Evolutionary conservation across 169 alveolate species (phyloP).

Genomic region (Neospora caninum): DNA sequence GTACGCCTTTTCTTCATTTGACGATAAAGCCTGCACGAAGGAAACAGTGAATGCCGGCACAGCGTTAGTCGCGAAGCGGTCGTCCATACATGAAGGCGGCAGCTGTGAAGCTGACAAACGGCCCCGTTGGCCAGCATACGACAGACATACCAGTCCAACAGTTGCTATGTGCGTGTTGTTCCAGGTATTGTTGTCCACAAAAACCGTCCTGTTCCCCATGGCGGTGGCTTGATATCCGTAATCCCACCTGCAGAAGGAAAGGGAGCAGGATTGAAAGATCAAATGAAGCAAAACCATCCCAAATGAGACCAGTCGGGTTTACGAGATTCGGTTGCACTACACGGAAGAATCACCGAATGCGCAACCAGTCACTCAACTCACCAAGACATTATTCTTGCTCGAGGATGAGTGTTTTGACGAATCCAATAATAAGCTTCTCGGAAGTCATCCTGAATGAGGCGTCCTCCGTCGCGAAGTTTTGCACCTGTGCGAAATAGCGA

Average conservation of each 20-base stretch:
- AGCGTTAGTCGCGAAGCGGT: no score
- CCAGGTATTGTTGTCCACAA: conserved; percentile 99
- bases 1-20: conserved; percentile 95
- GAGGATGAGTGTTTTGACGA: conserved; percentile 92
- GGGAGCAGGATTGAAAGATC: neutral
- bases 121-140: no score
- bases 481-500: neutral
- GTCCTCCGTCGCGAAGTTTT: conserved; percentile 29
- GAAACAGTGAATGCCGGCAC: neutral
- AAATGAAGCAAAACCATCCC: neutral
- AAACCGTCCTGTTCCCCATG: conserved; percentile 95
- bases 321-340: no score
- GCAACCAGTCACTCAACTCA: neutral
- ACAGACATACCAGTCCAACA: conserved; percentile 87
- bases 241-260: conserved; percentile 91
- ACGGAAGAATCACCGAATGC: neutral
- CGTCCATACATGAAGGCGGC: neutral
- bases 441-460: conserved; percentile 90
- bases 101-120: neutral
- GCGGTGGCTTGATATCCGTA: conserved; percentile 98
- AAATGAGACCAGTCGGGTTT: neutral
- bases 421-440: conserved; percentile 99
- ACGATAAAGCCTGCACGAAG: conserved; percentile 83
- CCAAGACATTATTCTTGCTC: conserved; percentile 96
- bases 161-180: conserved; percentile 97